Percentiles rank a stretch among this genome's conserved stretches.
These are phyloP conservation scores for Viola odorata DNA, from an alignment of 345 rosid species.

Conservation along the genomic window DNA sequence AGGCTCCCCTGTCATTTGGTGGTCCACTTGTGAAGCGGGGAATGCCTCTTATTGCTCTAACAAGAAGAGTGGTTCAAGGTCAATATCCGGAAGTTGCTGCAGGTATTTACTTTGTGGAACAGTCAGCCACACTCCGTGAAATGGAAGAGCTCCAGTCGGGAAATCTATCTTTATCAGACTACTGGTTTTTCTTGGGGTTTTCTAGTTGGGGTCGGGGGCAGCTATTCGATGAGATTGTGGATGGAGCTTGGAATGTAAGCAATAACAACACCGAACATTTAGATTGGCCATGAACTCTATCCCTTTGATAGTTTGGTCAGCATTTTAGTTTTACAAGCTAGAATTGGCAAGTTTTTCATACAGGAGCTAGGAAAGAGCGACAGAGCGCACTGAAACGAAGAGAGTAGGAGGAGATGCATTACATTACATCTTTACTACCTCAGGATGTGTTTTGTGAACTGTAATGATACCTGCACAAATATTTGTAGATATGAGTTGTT, in stretches of 20 bases:
- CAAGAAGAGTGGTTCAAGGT: slow-evolving; percentile 29
- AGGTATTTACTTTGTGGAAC: slow-evolving; percentile 68
- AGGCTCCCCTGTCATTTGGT: slow-evolving; percentile 61
- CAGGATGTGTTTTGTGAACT: too few relatives aligned
- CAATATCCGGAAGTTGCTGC: slow-evolving; percentile 49
- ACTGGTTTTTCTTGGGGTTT: slow-evolving; percentile 90
- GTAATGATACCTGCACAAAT: too few relatives aligned
- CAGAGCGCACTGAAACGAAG: not conserved
- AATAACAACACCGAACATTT: slow-evolving; percentile 25
- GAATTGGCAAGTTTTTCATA: not conserved
- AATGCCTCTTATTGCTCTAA: slow-evolving; percentile 61
- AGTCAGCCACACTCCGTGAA: slow-evolving; percentile 36
- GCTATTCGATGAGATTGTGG: slow-evolving; percentile 54
- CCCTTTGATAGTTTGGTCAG: too few relatives aligned
- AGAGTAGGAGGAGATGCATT: not conserved
- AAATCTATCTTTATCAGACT: slow-evolving; percentile 37
- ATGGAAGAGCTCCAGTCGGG: slow-evolving; percentile 47
- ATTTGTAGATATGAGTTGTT: too few relatives aligned
- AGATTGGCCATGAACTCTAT: slow-evolving; percentile 48
- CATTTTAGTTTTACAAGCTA: not conserved
- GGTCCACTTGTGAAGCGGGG: slow-evolving; percentile 63
- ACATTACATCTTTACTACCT: not conserved
- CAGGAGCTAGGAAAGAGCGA: not conserved
- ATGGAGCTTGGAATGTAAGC: slow-evolving; percentile 65
- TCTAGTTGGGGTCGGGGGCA: slow-evolving; percentile 82